Base-by-base conservation (phyloP, 495 filamentous ascomycete species). In the Daldinia bambusicola region DNA sequence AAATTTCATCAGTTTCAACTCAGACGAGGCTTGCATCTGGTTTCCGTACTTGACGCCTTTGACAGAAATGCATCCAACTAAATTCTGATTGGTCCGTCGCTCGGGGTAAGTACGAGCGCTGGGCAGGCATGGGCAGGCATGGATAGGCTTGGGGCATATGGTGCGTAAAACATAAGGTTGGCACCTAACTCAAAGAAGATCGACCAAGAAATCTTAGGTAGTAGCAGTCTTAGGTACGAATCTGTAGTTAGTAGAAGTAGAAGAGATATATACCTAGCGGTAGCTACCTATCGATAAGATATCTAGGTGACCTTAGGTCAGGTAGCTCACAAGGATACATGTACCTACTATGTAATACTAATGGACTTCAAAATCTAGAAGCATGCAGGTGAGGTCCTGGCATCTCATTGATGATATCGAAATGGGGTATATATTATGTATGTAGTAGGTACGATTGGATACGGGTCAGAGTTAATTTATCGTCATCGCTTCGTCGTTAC, bases 81-180 rank as follows among this genome's bases (percentile, higher is more conserved):
- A 13, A 34, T 18, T 64, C 16, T 68, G 53, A 72, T 69, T 72
- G 65, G 65, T 50, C 34, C 32, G 56, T 69, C 55, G 64, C 61
- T 64, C 20, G 60, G 50, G 55, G 67, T 32, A 69, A 30, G 45
- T 26, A 45, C 7, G 41, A 7, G 26, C 26, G 26, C 26, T 26
- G 26, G 26, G 26, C 26, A 26, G 26, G 26, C 26, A 3, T 26
- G 26, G 26, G 3, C 3, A 26, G 26, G 26, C 3, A 26, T 3
- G 1, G n/a, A n/a, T 12, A 22, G 43, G 18, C 43, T 4, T 52
- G n/a, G 65, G 70, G 56, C 56, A 65, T 32, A 61, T 72, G 55
- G 69, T 60, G 50, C 55, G 69, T 69, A 66, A 52, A 72, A 69
- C 50, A 61, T 67, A 68, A 68, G 70, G 70, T 72, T 64, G 31